Conservation (phyloP, 495 filamentous ascomycete species). For the Hypoxylon lenormandii region DNA sequence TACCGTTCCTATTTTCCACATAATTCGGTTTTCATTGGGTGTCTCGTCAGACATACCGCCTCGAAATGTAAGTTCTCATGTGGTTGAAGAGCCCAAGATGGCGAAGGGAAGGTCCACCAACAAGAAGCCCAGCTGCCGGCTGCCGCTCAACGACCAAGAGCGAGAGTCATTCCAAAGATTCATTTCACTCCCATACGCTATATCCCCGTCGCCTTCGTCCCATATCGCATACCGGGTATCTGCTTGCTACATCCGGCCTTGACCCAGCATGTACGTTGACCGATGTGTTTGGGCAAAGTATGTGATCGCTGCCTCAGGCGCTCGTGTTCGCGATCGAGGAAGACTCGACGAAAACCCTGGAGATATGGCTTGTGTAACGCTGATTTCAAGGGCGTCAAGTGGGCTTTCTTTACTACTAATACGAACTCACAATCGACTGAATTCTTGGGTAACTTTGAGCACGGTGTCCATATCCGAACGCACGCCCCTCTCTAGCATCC, state of each 20-base stretch:
- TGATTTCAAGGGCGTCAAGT: slow-evolving; percentile 14
- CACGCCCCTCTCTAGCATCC: slow-evolving; percentile 20
- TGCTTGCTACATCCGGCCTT: slow-evolving; percentile 23
- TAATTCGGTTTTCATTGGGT: slow-evolving; percentile 12
- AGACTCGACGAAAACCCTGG: slow-evolving; percentile 11
- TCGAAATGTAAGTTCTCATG: slow-evolving; percentile 13
- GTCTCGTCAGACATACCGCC: slow-evolving; percentile 12
- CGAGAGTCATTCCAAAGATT: background rate
- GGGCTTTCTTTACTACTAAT: slow-evolving; percentile 14
- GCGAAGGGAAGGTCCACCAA: slow-evolving; percentile 11
- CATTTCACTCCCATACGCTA: slow-evolving; percentile 16
- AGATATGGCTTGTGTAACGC: slow-evolving; percentile 24
- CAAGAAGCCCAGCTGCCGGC: slow-evolving; percentile 19
- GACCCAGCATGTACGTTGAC: slow-evolving; percentile 21
- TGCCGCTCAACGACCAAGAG: slow-evolving; percentile 9
- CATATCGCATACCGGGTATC: slow-evolving; percentile 26
- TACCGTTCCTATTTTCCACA: slow-evolving; percentile 4
- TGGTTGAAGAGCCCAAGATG: slow-evolving; percentile 2
- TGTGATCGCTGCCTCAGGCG: background rate
- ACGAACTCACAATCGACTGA: slow-evolving; percentile 1
- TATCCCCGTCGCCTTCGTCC: background rate
- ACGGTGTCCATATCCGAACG: slow-evolving; percentile 26
- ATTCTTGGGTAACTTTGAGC: slow-evolving; percentile 32
- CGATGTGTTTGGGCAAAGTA: slow-evolving; percentile 14
- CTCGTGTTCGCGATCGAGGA: slow-evolving; percentile 14